These are phyloP conservation scores for Pestalotiopsis sp. DNA, from an alignment of 2,329 filamentous ascomycete genomes.

Conservation along the genomic window DNA sequence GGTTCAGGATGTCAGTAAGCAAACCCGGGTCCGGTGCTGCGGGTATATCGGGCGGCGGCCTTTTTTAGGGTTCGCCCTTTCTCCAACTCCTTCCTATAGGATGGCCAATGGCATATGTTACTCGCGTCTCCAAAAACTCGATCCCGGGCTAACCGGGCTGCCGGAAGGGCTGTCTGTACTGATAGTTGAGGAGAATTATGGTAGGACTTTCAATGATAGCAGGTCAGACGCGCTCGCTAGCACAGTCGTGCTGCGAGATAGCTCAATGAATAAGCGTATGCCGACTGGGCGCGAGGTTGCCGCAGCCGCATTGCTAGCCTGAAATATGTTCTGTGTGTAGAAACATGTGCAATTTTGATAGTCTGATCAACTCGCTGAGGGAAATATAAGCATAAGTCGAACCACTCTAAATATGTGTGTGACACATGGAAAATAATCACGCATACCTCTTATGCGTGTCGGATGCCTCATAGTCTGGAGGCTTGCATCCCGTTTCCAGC, in stretches of 20 bases:
- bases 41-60: constrained; percentile 3
- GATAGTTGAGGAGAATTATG: not conserved
- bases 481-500: not conserved
- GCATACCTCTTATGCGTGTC: not conserved
- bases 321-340: not conserved
- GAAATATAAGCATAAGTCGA: not conserved
- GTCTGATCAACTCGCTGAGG: not conserved
- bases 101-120: constrained; percentile 1
- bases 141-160: not conserved
- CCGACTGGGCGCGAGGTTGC: not conserved
- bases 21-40: not conserved
- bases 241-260: not conserved
- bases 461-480: not conserved
- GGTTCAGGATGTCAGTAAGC: not conserved
- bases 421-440: not conserved
- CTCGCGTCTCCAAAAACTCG: not conserved
- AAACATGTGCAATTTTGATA: not conserved
- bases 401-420: not conserved
- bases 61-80: constrained; percentile 1
- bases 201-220: not conserved
- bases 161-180: not conserved
- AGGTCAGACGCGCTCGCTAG: not conserved
- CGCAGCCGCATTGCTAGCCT: not conserved
- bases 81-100: not conserved
- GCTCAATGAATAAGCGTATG: not conserved